Conservation (phyloP, 1,284 basidiomycete genomes). For the Paramarasmius palmivorus region DNA sequence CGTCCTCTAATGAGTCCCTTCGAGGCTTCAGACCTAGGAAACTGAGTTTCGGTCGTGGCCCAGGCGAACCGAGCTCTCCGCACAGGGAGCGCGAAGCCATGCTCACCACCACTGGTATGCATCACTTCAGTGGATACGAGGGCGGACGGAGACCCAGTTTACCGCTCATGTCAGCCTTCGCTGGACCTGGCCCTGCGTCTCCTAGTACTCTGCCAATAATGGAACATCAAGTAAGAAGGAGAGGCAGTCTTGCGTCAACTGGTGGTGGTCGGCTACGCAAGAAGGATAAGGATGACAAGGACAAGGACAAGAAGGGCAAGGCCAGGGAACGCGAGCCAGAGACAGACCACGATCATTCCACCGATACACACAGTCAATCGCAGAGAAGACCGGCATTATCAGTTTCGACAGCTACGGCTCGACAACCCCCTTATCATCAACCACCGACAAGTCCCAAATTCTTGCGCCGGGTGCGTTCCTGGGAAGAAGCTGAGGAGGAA, state of each 20-base stretch:
- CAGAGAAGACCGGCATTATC: background rate
- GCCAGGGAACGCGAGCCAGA: constrained; percentile 15
- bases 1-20: constrained; percentile 15
- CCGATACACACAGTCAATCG: background rate
- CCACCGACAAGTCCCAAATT: background rate
- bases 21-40: constrained; percentile 1
- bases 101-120: no score
- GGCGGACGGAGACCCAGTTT: no score
- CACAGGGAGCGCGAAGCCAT: constrained; percentile 2
- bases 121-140: no score
- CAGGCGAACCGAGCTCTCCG: constrained; percentile 24
- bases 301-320: constrained; percentile 18
- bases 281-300: constrained; percentile 17
- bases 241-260: no score
- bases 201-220: no score
- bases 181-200: background rate
- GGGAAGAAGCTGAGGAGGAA: constrained; percentile 8
- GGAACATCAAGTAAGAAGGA: no score
- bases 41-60: constrained; percentile 22
- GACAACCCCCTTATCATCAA: background rate
- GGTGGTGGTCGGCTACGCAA: background rate
- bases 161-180: background rate
- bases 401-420: no score
- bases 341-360: background rate
- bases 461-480: constrained; percentile 15